Conservation (phyloP, 2,329 filamentous ascomycete species). For the Sporothrix schenckii region DNA sequence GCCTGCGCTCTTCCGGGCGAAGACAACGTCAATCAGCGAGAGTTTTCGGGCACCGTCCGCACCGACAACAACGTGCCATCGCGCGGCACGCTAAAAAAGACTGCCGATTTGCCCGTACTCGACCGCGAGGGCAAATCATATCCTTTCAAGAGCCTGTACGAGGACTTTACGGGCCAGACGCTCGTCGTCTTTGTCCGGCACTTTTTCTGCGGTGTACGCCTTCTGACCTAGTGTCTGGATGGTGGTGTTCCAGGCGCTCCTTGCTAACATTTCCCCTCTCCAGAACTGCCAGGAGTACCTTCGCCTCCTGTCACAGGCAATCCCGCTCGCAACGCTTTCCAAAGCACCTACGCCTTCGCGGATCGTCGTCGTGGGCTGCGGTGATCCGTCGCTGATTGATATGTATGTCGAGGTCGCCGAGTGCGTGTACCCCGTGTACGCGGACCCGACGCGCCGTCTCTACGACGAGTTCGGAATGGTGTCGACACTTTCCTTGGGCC, state of each 20-base stretch:
- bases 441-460: conserved; percentile 69
- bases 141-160: conserved; percentile 66
- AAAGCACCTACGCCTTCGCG: conserved; percentile 60
- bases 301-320: conserved; percentile 60
- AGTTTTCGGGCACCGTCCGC: conserved; percentile 60
- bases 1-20: neutral
- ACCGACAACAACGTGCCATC: conserved; percentile 61
- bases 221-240: neutral
- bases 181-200: conserved; percentile 76
- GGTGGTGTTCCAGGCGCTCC: neutral
- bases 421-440: conserved; percentile 75
- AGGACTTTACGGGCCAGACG: conserved; percentile 55
- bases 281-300: conserved; percentile 79
- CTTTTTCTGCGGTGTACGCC: conserved; percentile 73
- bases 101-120: conserved; percentile 61
- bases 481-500: conserved; percentile 62
- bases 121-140: conserved; percentile 63
- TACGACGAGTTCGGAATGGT: conserved; percentile 71
- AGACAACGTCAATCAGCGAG: conserved; percentile 41
- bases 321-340: conserved; percentile 57
- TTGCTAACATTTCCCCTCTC: neutral
- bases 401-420: conserved; percentile 64
- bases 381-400: conserved; percentile 67
- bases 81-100: conserved; percentile 51
- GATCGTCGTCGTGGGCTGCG: conserved; percentile 73